phyloP scores from a whole-genome alignment of 768 basidiomycete species.

The Trametes meyenii region DNA sequence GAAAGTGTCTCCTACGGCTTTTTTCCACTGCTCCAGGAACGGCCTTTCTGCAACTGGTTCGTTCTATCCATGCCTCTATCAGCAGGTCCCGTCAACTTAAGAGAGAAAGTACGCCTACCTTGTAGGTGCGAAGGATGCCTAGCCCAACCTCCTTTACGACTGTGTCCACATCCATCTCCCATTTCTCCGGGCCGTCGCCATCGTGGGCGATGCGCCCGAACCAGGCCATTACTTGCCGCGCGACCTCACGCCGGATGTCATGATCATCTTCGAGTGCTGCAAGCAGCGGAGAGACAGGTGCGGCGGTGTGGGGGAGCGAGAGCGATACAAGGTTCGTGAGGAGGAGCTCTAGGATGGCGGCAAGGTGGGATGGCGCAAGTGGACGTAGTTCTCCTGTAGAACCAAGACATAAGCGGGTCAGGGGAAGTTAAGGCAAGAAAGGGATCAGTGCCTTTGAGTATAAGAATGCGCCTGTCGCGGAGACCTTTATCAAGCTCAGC shows the following conservation, averaged over 20 bases:
- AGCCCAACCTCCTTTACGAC: conserved; percentile 78
- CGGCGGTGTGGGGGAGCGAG: conserved; percentile 53
- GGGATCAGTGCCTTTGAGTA: conserved; percentile 58
- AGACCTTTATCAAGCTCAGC: conserved; percentile 68
- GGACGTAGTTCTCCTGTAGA: conserved; percentile 69
- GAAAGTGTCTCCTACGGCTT: conserved; percentile 78
- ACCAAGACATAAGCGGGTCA: conserved; percentile 1
- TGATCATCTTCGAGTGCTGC: conserved; percentile 70
- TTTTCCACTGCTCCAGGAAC: conserved; percentile 71
- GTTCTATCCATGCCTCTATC: conserved; percentile 43
- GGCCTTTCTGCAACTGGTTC: conserved; percentile 56
- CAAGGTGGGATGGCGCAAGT: conserved; percentile 67
- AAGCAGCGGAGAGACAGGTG: conserved; percentile 59
- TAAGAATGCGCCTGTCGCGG: conserved; percentile 68
- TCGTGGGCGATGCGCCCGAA: conserved; percentile 62
- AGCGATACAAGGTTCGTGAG: conserved; percentile 74
- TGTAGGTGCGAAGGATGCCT: conserved; percentile 66
- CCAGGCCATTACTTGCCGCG: conserved; percentile 76
- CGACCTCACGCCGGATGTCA: conserved; percentile 63
- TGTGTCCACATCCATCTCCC: conserved; percentile 65
- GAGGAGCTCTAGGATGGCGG: conserved; percentile 70
- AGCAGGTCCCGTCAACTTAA: not conserved
- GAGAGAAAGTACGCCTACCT: conserved; percentile 39
- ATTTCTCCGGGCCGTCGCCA: conserved; percentile 34
- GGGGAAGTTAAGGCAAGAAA: not conserved